Evolutionary conservation across 176 grass and related monocot species (phyloP), one percentile per base, ranked within the genome.

Genomic region (Zea luxurians): DNA sequence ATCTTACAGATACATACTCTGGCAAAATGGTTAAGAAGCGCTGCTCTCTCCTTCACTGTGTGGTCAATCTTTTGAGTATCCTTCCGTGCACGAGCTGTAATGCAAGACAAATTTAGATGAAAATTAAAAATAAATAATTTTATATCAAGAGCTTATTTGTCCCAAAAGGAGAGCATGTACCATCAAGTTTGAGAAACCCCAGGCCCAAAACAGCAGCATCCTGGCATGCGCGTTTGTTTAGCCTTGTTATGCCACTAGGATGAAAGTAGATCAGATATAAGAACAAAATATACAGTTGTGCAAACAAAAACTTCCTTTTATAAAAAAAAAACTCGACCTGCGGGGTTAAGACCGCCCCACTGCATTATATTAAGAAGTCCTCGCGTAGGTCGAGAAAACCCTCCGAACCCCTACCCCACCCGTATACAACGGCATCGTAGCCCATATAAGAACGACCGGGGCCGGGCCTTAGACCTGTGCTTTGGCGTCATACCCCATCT

Each of bases 181-280:
- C 91, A 90, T 98, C 91, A 84, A 98, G 95, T 63, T 94, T 98
- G 67, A 94, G 84, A 74, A 98, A 91, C 15, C 95, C 87, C 42
- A 80, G 64, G 12, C 89, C 95, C 84, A 94, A 84, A 75, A 92
- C 83, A 78, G 95, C 91, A 87, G 88, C 95, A 89, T 98, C 95
- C 85, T 94, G 78, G 50, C 86, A 85, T 48, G 91, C 95, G 48
- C 95, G 95, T 78, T 92, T 83, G 75, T 98, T 94, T 72, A 98
- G 80, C 67, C 74, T 98, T 90, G 87, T 98, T 86, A 98, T 92
- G 40, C 91, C 89, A 81, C 95, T 98, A 80, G 1, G 48, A 84
- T 73, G 35, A 83, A 70, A 75, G 4, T 46, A 82, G 11, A 61
- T 35, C 57, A 80, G 21, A 62, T 61, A 73, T 49, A 21, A 86